Evolutionary conservation across 768 basidiomycete genomes (phyloP).

Genomic region (Paxillus ammoniavirescens): DNA sequence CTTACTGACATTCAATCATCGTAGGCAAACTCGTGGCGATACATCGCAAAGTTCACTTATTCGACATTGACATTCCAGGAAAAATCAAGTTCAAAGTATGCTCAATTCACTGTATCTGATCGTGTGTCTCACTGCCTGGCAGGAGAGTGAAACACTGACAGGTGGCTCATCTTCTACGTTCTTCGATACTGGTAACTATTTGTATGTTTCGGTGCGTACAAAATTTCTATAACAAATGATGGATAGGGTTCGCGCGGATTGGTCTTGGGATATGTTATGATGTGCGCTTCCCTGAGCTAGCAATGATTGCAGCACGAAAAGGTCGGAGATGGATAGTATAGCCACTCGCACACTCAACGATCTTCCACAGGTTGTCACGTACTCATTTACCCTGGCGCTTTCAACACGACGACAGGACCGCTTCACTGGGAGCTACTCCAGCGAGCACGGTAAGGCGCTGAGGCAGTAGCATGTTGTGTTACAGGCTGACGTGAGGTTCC

Average conservation of each 20-base stretch:
- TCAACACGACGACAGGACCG: constrained; percentile 94
- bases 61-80: constrained; percentile 96
- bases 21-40: constrained; percentile 80
- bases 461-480: not conserved
- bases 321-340: constrained; percentile 41
- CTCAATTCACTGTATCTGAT: not conserved
- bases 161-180: constrained; percentile 71
- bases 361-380: constrained; percentile 68
- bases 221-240: not conserved
- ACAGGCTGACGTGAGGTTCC: constrained; percentile 6
- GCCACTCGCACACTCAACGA: not conserved
- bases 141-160: constrained; percentile 89
- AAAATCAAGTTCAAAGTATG: constrained; percentile 84
- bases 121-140: constrained; percentile 8
- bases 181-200: constrained; percentile 77
- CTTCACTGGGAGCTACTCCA: constrained; percentile 95
- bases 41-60: constrained; percentile 94
- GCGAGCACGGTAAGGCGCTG: constrained; percentile 59
- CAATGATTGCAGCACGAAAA: constrained; percentile 85
- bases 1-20: not conserved
- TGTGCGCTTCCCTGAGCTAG: constrained; percentile 90
- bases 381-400: constrained; percentile 91
- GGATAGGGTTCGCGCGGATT: constrained; percentile 89
- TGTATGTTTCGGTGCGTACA: not conserved
- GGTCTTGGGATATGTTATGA: constrained; percentile 98